Evolutionary conservation across 2,329 filamentous ascomycete genomes (phyloP).

Genomic region (Colletotrichum scovillei): DNA sequence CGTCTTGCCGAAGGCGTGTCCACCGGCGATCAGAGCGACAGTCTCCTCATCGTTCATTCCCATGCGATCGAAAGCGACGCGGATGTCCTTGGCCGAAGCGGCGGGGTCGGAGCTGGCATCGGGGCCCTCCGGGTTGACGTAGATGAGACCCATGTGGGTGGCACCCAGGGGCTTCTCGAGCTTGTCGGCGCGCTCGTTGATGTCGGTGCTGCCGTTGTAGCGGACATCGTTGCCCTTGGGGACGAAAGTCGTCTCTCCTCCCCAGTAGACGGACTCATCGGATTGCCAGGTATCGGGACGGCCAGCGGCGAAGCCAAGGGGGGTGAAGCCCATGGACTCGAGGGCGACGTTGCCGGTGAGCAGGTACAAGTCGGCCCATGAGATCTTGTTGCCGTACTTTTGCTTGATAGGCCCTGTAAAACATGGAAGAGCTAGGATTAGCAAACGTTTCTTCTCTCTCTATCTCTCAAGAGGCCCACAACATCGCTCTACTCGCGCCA

Average conservation of each 20-base stretch:
- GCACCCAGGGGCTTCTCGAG: constrained; percentile 76
- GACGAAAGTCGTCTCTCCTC: constrained; percentile 77
- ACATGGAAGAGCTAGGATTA: background rate
- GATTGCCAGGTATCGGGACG: constrained; percentile 80
- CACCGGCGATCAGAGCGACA: constrained; percentile 81
- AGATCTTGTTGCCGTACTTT: constrained; percentile 86
- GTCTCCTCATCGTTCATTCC: constrained; percentile 88
- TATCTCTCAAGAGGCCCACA: background rate
- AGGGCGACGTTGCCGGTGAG: constrained; percentile 82
- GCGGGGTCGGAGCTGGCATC: constrained; percentile 77
- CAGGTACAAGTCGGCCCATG: constrained; percentile 80
- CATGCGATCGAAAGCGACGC: constrained; percentile 81
- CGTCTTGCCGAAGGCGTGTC: constrained; percentile 84
- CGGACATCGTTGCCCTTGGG: constrained; percentile 74
- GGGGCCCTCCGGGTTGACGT: constrained; percentile 84
- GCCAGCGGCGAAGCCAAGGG: constrained; percentile 79
- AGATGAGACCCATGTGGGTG: constrained; percentile 82
- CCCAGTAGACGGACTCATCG: constrained; percentile 83
- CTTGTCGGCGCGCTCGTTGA: constrained; percentile 35
- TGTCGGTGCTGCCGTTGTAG: constrained; percentile 57
- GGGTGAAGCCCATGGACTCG: constrained; percentile 80
- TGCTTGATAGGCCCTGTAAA: constrained; percentile 74
- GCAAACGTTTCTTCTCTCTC: background rate
- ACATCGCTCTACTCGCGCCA: constrained; percentile 54
- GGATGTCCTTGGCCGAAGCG: constrained; percentile 78